These are phyloP conservation scores for Triticum timopheevii DNA, from an alignment of 176 grass and related monocot genomes.

Conservation along the genomic window DNA sequence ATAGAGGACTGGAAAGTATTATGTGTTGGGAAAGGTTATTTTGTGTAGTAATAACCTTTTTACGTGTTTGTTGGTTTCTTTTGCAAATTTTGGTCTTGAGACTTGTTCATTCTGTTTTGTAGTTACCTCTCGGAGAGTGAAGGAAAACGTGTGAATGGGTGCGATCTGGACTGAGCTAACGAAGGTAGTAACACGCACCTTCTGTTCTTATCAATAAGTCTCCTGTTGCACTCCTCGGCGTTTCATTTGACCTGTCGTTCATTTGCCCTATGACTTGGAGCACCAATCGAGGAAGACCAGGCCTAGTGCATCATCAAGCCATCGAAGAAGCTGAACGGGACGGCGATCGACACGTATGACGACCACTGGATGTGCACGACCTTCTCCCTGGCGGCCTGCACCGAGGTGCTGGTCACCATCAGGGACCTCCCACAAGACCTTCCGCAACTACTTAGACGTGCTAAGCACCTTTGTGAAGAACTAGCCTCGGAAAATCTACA, in stretches of 20 bases:
- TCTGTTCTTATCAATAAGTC: not conserved
- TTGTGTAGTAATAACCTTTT: not conserved
- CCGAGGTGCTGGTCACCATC: conserved; percentile 73
- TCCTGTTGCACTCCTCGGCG: too few relatives aligned
- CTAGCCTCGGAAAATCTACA: not conserved
- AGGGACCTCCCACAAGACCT: conserved; percentile 87
- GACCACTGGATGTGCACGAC: conserved; percentile 96
- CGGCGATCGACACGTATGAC: conserved; percentile 79
- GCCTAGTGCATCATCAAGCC: conserved; percentile 97
- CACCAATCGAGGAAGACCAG: conserved; percentile 74
- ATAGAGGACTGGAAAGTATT: not conserved
- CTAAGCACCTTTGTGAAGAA: conserved; percentile 75
- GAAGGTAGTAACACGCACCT: conserved; percentile 48
- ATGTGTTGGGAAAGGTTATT: not conserved
- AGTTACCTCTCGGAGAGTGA: conserved; percentile 99
- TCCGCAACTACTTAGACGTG: conserved; percentile 87
- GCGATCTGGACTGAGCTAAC: conserved; percentile 80
- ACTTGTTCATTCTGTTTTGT: conserved; percentile 8
- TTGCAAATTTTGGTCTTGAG: not conserved
- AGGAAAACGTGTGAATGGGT: conserved; percentile 73
- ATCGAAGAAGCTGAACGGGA: conserved; percentile 71
- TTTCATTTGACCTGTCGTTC: not conserved
- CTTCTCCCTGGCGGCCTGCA: conserved; percentile 76
- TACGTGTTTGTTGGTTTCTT: not conserved
- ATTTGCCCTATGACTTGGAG: conserved; percentile 37